These are phyloP conservation scores for Gastrolobium bilobum DNA, from an alignment of 306 rosid species.

Conservation along the genomic window DNA sequence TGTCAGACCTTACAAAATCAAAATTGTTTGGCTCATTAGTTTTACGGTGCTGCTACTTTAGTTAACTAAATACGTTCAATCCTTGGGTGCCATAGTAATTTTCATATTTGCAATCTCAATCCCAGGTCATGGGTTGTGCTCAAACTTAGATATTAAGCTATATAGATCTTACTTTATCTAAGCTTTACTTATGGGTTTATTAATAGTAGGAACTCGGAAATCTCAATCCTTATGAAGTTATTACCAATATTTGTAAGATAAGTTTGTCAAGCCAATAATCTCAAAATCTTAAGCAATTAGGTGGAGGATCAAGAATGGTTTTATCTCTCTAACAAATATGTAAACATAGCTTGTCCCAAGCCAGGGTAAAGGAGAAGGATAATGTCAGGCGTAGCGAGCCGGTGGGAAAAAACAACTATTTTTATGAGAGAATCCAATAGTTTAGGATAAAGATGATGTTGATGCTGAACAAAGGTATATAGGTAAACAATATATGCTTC, in stretches of 20 bases:
- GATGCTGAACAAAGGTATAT: neutral
- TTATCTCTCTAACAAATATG: neutral
- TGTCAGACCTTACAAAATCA: neutral
- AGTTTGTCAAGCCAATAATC: constrained; percentile 14
- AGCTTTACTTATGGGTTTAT: neutral
- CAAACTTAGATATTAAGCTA: neutral
- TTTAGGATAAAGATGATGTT: no score
- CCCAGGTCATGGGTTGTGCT: neutral
- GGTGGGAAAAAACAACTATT: no score
- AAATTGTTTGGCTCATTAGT: neutral
- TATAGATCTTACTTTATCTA: neutral
- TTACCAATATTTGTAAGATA: neutral
- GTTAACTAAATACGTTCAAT: neutral
- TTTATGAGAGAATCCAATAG: no score
- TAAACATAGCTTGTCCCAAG: no score
- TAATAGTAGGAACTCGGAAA: constrained; percentile 11
- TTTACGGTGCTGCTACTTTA: neutral
- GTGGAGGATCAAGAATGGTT: neutral
- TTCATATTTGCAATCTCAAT: constrained; percentile 19
- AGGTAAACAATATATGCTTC: neutral
- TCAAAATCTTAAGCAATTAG: neutral
- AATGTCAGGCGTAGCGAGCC: no score
- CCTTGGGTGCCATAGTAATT: neutral
- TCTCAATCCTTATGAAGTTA: neutral
- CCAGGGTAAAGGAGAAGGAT: no score